Base-by-base conservation (phyloP, 805 yeast species). In the Yarrowia sp. region DNA sequence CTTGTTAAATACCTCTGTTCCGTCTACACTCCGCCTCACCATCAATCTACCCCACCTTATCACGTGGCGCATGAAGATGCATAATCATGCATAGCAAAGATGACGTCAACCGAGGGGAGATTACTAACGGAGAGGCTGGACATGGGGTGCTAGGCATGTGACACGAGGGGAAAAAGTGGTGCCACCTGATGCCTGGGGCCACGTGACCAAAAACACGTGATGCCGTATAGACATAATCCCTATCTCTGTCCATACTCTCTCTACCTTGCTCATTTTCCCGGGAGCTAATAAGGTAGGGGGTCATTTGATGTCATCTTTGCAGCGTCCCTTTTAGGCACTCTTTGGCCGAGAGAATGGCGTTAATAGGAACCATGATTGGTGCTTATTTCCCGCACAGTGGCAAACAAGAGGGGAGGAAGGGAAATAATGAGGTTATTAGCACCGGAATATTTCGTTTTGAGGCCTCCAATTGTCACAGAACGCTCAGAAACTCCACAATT, bases 41-140 rank as follows among this genome's bases (percentile, higher is more conserved):
- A 11, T 38, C 40, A 38, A 8, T 45, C 26, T 19, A 16, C 59
- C 59, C 59, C 59, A 19, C 59, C 59, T 40, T 53, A 53, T 53
- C 59, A 53, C 59, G 59, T 53, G 59, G 59, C 59, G 59, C 59
- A 53, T 9, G 59, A 22, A 26, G 59, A 19, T 53, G 59, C 59
- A 53, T 53, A 53, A 53, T 53, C 59, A 14, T 53, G 58, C 58
- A 53, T 38, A 40, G 59, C 59, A 53, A 53, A 38, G 45, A 53
- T 53, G 59, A 53, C 59, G 59, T 53, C 59, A 53, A 40, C 59
- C 58, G 59, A 53, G 56, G 41, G 52, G 53, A 26, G 58, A 36
- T 52, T 16, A 16, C 32, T 35, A 15, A 52, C 56, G 41, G 16
- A 41, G 56, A 42, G 58, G 4, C 26, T 43, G 50, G 32, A 5